Base-by-base conservation (phyloP, 2,329 filamentous ascomycete genomes). In the Blumeriella jaapii region DNA sequence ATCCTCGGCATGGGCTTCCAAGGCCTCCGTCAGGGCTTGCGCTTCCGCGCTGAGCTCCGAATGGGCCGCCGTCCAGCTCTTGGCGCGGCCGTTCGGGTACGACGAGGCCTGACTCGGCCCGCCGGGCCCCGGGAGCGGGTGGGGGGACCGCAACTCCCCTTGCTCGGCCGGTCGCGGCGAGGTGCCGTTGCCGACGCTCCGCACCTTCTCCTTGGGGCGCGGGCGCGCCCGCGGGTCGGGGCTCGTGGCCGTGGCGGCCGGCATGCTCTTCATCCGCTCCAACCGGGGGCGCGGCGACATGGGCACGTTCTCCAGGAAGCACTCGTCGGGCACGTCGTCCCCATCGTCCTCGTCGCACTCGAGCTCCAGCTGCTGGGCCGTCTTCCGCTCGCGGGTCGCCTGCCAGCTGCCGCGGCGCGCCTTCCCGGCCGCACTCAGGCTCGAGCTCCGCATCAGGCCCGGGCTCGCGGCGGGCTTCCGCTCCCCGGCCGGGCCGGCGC, bases 281-380 rank as follows among this genome's bases (percentile, higher is more conserved):
- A 62, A 61, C 1, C 63, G 62, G 2, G 74, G 74, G 2, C 75
- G 67, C n/a, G 83, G 83, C 0, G 82, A 87, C 29, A 91, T 74
- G 4, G 83, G 83, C 2, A 91, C 78, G 45, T 91, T 91, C 59
- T 84, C 82, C 29, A 91, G 69, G 34, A 86, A 69, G 15, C 82
- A 70, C 35, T 83, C 82, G 16, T 87, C 82, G 0, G 83, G 83
- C 18, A 91, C 78, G 42, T 83, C 74, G 51, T 86, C 81, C 35
- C 74, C 77, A 35, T 86, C 79, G 47, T 87, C 80, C 32, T 79
- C 74, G 48, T 84, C 76, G 42, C 71, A 87, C 53, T 89, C 82
- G 36, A 73, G 71, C 54, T 91, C 83, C 34, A 85, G 63, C 50
- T 87, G 74, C 40, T 76, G 61, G 1, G 72, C 66, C 0, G 78